Evolutionary conservation across 495 filamentous ascomycete species (phyloP), one percentile per base, ranked within the genome.

Genomic region (Chaetomidium leptoderma): DNA sequence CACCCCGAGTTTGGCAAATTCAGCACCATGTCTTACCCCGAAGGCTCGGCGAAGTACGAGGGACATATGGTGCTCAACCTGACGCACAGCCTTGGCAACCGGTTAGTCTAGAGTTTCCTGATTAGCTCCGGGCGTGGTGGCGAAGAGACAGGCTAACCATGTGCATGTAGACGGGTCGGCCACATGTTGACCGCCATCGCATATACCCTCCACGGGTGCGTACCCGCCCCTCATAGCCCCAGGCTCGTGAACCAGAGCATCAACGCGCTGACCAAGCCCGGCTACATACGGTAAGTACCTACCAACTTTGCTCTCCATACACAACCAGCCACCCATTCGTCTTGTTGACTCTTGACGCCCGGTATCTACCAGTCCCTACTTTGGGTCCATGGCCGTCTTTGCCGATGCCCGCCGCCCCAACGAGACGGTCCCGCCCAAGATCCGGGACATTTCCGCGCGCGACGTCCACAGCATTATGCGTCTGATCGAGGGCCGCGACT

Each of bases 231-330:
- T n/a, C n/a, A n/a, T n/a, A n/a, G 32, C n/a, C 37, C 35, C 9
- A 2, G 6, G 11, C 19, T 43, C 11, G 5, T 60, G 19, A 61
- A 57, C 46, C 36, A 47, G 5, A 56, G 43, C 27, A 46, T 52
- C 37, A 52, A 52, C 39, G 45, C 33, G 2, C 19, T 57, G 2
- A 13, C 23, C 45, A 48, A 56, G 26, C 52, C 45, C 3, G 59
- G 53, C 10, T 40, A 57, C 26, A 30, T 61, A 6, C 24, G 23
- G 59, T 61, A 47, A 6, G 55, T 57, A 6, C n/a, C n/a, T n/a
- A n/a, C n/a, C n/a, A n/a, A n/a, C 19, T 44, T 44, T 24, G 11
- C 11, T 11, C 4, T 19, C 6, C 5, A 19, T 17, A n/a, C 9
- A 19, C 2, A 24, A 24, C 26, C n/a, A n/a, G n/a, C n/a, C n/a